phyloP scores from a whole-genome alignment of 169 alveolate species.

The Plasmodium gonderi region DNA sequence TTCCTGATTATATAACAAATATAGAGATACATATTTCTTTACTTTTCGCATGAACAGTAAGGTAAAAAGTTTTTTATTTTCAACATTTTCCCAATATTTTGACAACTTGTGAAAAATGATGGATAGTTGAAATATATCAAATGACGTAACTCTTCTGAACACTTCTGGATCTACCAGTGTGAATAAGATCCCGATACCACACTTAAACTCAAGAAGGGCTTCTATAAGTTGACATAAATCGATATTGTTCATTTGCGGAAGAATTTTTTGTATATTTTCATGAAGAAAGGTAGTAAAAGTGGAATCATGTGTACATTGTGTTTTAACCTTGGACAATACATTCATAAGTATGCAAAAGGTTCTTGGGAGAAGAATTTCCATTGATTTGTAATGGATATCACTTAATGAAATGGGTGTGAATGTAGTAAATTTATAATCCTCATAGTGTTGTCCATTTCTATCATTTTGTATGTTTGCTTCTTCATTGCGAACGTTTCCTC shows the following conservation, averaged over 20 bases:
- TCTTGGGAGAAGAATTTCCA: slow-evolving; percentile 28
- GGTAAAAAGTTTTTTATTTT: background rate
- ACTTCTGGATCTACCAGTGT: slow-evolving; percentile 24
- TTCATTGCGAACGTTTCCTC: no score
- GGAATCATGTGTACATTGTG: background rate
- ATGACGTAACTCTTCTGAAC: slow-evolving; percentile 22
- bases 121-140: slow-evolving; percentile 34
- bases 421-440: background rate
- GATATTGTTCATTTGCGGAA: slow-evolving; percentile 31
- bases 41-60: slow-evolving; percentile 32
- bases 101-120: slow-evolving; percentile 28
- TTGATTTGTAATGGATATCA: background rate
- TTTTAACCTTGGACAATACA: slow-evolving; percentile 11
- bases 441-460: background rate
- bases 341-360: slow-evolving; percentile 25
- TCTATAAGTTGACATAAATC: slow-evolving; percentile 39
- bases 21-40: slow-evolving; percentile 17
- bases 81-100: slow-evolving; percentile 5
- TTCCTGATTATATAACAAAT: background rate
- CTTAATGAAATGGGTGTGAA: background rate
- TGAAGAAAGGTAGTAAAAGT: slow-evolving; percentile 8
- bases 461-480: slow-evolving; percentile 3
- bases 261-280: background rate
- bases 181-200: background rate
- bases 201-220: background rate